A percentile compares a stretch with the other conserved stretches of the same genome.
These are phyloP conservation scores for Boletellus emodensis DNA, from an alignment of 768 basidiomycete species.

Conservation along the genomic window DNA sequence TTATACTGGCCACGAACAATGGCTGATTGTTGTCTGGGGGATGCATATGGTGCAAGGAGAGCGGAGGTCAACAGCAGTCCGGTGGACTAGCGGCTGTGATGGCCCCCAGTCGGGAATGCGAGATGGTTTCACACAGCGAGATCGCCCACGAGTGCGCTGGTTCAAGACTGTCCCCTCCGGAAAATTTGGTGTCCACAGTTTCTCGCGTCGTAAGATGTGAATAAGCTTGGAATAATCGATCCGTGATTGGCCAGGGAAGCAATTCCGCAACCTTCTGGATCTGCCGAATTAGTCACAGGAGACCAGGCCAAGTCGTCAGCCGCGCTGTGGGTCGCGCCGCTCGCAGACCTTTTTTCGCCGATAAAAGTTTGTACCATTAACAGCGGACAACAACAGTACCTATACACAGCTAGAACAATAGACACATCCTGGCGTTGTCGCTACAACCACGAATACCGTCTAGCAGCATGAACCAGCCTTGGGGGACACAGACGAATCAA, in stretches of 20 bases:
- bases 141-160: conserved; percentile 72
- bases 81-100: conserved; percentile 73
- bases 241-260: conserved; percentile 87
- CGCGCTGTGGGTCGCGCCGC: conserved; percentile 74
- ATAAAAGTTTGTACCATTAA: conserved; percentile 16
- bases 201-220: conserved; percentile 61
- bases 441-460: conserved; percentile 5
- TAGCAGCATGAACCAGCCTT: conserved; percentile 66
- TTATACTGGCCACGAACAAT: conserved; percentile 8
- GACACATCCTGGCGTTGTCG: conserved; percentile 1
- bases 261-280: conserved; percentile 87
- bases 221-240: conserved; percentile 76
- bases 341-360: conserved; percentile 62
- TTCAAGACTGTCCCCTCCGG: conserved; percentile 93
- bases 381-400: conserved; percentile 24
- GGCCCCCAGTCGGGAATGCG: conserved; percentile 83
- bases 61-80: conserved; percentile 2
- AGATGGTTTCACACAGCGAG: conserved; percentile 58
- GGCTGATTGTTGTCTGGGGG: too few relatives aligned
- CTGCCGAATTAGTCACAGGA: conserved; percentile 92
- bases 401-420: conserved; percentile 21
- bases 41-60: too few relatives aligned
- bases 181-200: conserved; percentile 84
- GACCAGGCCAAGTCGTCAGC: conserved; percentile 81
- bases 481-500: conserved; percentile 52